Evolutionary conservation across 148 eudicot species (phyloP), one percentile per base, ranked within the genome.

Genomic region (Dianthus caryophyllus): DNA sequence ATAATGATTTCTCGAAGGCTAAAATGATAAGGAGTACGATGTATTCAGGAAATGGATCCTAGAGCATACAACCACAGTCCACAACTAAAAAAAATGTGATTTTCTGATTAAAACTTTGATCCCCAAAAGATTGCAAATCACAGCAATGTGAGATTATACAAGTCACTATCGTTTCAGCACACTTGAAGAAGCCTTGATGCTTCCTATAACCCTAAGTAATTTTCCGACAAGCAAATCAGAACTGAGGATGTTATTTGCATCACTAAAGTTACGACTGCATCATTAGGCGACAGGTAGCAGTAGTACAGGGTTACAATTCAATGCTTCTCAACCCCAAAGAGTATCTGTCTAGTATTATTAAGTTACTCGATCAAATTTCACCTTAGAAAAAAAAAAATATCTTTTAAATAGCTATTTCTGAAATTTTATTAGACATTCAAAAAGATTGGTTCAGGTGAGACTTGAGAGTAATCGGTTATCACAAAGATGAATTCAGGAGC

Each of bases 1-100:
- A 44, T 25, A 51, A 59, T 22, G 31, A 49, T 65, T 41, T n/a
- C 9, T 46, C 65, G 2, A n/a, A 51, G 38, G 62, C 44, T 47
- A 52, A 47, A 17, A 41, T 67, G 44, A 11, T 60, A 33, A 33
- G 20, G 11, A 21, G 57, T 41, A 58, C 21, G 38, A 30, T 26
- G 9, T 26, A 56, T 11, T 14, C 5, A 26, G 33, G 14, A 55
- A 18, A 55, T 5, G 60, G 33, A 15, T 27, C 33, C 60, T 55
- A 26, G 14, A 26, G n/a, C 61, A 15, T 30, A 16, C 38, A 2
- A 53, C 3, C 58, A 55, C 36, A 55, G 14, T 33, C 12, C 12
- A 55, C 9, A 59, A 59, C 41, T 25, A 30, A 31, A 9, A 6
- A 36, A 39, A 31, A 30, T 24, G 10, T 21, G 16, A 55, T 55